These are phyloP conservation scores for Globisporangium rhizosaccharum DNA, from an alignment of 352 stramenopile species.

Conservation along the genomic window DNA sequence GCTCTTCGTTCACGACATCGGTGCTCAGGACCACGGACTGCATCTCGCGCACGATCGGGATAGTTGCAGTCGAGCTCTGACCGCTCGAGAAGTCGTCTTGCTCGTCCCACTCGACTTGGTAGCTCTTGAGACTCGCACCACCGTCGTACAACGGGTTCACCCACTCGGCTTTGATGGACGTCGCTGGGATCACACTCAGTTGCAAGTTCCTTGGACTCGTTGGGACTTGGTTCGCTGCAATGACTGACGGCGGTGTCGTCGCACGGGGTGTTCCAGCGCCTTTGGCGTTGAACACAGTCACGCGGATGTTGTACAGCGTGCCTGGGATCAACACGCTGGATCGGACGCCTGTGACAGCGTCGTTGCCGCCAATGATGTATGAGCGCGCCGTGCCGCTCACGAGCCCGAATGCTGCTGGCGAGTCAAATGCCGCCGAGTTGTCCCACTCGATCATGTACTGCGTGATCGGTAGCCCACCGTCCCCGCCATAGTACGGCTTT, in stretches of 20 bases:
- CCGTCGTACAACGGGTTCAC: slow-evolving; percentile 89
- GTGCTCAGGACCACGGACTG: slow-evolving; percentile 79
- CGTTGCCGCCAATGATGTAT: slow-evolving; percentile 90
- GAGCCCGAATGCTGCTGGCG: slow-evolving; percentile 68
- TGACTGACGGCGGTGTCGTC: slow-evolving; percentile 38
- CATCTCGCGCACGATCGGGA: slow-evolving; percentile 90
- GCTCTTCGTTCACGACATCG: slow-evolving; percentile 89
- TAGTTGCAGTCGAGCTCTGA: slow-evolving; percentile 53
- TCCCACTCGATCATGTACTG: slow-evolving; percentile 97
- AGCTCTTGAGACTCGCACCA: slow-evolving; percentile 72
- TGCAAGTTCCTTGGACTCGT: slow-evolving; percentile 50
- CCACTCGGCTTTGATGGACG: slow-evolving; percentile 81
- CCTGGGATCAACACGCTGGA: slow-evolving; percentile 75
- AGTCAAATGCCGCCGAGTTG: slow-evolving; percentile 83
- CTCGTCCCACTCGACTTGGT: slow-evolving; percentile 82
- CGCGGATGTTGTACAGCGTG: slow-evolving; percentile 69
- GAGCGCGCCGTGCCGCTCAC: slow-evolving; percentile 37
- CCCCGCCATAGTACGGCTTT: slow-evolving; percentile 85
- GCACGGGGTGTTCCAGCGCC: slow-evolving; percentile 42
- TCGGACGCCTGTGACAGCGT: slow-evolving; percentile 91
- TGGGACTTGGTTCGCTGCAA: slow-evolving; percentile 58
- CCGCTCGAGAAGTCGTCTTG: slow-evolving; percentile 68
- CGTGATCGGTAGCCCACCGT: slow-evolving; percentile 90
- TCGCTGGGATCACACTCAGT: slow-evolving; percentile 50
- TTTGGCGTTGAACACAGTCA: slow-evolving; percentile 75